Percentiles rank a stretch among this genome's conserved stretches.
phyloP scores from a whole-genome alignment of 2,329 filamentous ascomycete species.

The Phialophora expanda region DNA sequence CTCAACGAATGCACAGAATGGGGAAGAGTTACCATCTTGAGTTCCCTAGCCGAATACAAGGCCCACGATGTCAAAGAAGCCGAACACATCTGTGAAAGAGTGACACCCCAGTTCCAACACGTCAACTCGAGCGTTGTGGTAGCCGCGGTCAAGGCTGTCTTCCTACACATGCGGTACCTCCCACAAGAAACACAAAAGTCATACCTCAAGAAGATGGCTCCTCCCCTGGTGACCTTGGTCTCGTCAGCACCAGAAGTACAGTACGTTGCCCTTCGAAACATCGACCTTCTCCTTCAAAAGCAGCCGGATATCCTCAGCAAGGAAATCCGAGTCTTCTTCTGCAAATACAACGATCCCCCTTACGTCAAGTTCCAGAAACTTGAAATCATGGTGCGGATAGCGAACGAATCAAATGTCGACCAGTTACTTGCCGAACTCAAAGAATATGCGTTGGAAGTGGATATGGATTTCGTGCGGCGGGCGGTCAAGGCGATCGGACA shows the following conservation, averaged over 20 bases:
- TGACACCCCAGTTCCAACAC: conserved; percentile 96
- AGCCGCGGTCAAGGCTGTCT: conserved; percentile 97
- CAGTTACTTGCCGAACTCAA: conserved; percentile 92
- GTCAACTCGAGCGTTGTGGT: conserved; percentile 96
- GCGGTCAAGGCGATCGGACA: conserved; percentile 96
- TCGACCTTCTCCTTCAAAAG: conserved; percentile 92
- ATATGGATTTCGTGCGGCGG: conserved; percentile 97
- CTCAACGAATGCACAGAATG: conserved; percentile 98
- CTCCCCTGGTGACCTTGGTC: conserved; percentile 91
- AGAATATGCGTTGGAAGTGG: conserved; percentile 96
- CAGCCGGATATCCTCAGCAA: conserved; percentile 97
- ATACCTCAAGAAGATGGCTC: conserved; percentile 98
- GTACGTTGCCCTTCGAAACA: conserved; percentile 94
- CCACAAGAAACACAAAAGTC: conserved; percentile 77
- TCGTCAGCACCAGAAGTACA: conserved; percentile 96
- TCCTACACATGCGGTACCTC: conserved; percentile 89
- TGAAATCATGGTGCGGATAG: conserved; percentile 99
- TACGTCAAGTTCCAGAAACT: conserved; percentile 98
- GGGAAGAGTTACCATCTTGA: conserved; percentile 92
- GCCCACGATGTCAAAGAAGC: conserved; percentile 90
- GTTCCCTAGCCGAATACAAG: conserved; percentile 85
- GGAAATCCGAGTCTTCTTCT: conserved; percentile 97
- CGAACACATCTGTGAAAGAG: conserved; percentile 96
- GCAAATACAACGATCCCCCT: conserved; percentile 98
- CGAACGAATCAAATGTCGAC: conserved; percentile 94